These are phyloP conservation scores for Zygoascus tannicola DNA, from an alignment of 805 yeast species.

Conservation along the genomic window DNA sequence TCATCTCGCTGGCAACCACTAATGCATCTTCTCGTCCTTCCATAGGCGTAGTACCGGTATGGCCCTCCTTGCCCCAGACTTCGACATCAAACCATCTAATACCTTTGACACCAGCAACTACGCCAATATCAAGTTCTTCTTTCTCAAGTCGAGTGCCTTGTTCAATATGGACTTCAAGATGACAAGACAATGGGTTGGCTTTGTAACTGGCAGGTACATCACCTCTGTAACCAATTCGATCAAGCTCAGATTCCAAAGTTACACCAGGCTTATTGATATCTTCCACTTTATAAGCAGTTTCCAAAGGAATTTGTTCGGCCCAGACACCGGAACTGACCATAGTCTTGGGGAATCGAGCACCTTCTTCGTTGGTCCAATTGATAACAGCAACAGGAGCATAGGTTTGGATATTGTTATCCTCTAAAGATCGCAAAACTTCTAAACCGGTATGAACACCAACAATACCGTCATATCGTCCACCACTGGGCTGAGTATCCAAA, in stretches of 20 bases:
- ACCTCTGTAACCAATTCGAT: conserved; percentile 57
- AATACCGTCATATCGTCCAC: conserved; percentile 70
- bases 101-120: conserved; percentile 60
- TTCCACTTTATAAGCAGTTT: conserved; percentile 41
- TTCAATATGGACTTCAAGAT: conserved; percentile 67
- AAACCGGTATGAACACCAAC: conserved; percentile 59
- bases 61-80: conserved; percentile 58
- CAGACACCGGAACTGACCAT: conserved; percentile 61
- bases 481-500: conserved; percentile 69
- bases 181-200: conserved; percentile 51
- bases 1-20: conserved; percentile 48
- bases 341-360: conserved; percentile 65
- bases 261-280: conserved; percentile 44
- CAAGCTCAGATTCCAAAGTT: conserved; percentile 45
- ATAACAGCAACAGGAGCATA: conserved; percentile 56
- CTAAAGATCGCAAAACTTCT: conserved; percentile 56
- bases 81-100: conserved; percentile 50
- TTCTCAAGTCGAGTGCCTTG: conserved; percentile 67
- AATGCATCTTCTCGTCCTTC: conserved; percentile 52
- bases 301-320: conserved; percentile 43
- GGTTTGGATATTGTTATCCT: conserved; percentile 50
- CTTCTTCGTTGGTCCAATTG: conserved; percentile 73
- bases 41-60: conserved; percentile 68
- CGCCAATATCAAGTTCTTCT: conserved; percentile 47
- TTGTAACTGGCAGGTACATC: conserved; percentile 38